Conservation (phyloP, 73 alveolate genomes). For the Urostyla sp. region DNA sequence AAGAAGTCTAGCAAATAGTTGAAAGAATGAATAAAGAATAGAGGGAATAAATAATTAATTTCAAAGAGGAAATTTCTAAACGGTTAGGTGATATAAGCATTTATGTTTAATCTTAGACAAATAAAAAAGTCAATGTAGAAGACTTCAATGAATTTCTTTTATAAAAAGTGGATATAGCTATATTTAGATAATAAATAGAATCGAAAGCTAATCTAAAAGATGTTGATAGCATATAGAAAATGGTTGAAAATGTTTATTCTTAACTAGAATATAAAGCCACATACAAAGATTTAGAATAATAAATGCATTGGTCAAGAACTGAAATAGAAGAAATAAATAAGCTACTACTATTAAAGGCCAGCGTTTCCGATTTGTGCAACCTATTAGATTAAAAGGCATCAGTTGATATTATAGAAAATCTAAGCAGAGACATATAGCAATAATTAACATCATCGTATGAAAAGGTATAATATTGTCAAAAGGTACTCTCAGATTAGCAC, state of each 20-base stretch:
- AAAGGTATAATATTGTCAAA: no score
- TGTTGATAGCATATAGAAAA: conserved; percentile 41
- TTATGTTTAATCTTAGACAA: no score
- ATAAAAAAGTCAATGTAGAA: no score
- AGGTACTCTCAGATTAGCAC: conserved; percentile 83
- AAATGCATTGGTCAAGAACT: conserved; percentile 54
- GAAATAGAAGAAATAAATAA: conserved; percentile 85
- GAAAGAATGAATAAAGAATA: conserved; percentile 2
- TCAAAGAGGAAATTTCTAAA: conserved; percentile 20
- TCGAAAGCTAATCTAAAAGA: conserved; percentile 52
- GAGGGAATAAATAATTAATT: not conserved
- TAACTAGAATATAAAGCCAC: conserved; percentile 54
- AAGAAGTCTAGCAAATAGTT: conserved; percentile 15
- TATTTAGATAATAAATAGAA: conserved; percentile 31
- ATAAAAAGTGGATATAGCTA: conserved; percentile 33
- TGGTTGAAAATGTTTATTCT: conserved; percentile 49
- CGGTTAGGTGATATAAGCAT: conserved; percentile 29
- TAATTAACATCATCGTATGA: no score
- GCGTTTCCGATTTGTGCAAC: conserved; percentile 73
- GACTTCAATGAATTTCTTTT: conserved; percentile 40
- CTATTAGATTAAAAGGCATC: conserved; percentile 81
- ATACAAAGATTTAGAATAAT: conserved; percentile 63
- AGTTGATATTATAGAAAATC: no score
- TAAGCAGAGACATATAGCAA: no score
- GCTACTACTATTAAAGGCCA: conserved; percentile 88